Conservation (phyloP, 306 rosid genomes). For the barrel medic (Medicago truncatula) region DNA sequence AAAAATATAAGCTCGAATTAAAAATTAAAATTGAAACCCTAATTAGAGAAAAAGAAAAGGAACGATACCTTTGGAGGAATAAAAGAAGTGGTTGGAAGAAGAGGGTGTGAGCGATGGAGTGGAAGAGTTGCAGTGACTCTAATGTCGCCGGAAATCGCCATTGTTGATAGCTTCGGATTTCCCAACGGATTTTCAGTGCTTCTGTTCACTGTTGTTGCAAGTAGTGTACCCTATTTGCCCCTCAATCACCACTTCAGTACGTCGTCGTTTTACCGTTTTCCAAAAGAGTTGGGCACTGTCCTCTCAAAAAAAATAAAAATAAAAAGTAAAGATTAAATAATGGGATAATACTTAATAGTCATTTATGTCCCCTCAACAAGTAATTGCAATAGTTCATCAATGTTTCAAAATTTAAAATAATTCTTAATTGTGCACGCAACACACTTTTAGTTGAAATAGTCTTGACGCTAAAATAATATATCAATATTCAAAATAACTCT, state of each 20-base stretch:
- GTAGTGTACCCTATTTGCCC: slow-evolving; percentile 16
- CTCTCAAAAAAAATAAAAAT: too few relatives aligned
- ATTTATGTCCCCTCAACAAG: too few relatives aligned
- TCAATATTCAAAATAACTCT: too few relatives aligned
- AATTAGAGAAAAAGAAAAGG: not conserved
- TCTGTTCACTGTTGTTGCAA: too few relatives aligned
- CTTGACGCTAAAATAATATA: too few relatives aligned
- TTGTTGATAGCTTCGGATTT: slow-evolving; percentile 36
- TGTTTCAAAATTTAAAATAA: too few relatives aligned
- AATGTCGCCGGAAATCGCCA: slow-evolving; percentile 78
- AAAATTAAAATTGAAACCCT: not conserved
- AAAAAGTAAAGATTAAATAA: too few relatives aligned
- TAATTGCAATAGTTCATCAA: too few relatives aligned
- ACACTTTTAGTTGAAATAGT: too few relatives aligned
- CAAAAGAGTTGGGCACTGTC: not conserved
- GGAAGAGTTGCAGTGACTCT: slow-evolving; percentile 75
- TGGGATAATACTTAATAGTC: too few relatives aligned
- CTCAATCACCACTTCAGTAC: not conserved
- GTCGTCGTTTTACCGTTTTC: slow-evolving; percentile 22
- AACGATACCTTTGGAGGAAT: slow-evolving; percentile 67
- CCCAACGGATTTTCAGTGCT: slow-evolving; percentile 2
- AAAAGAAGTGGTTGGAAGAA: slow-evolving; percentile 54
- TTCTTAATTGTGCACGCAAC: too few relatives aligned
- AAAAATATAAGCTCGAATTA: not conserved
- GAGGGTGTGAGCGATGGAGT: slow-evolving; percentile 54